Conservation (phyloP, 2,329 filamentous ascomycete species). For the Talaromyces sp. region DNA sequence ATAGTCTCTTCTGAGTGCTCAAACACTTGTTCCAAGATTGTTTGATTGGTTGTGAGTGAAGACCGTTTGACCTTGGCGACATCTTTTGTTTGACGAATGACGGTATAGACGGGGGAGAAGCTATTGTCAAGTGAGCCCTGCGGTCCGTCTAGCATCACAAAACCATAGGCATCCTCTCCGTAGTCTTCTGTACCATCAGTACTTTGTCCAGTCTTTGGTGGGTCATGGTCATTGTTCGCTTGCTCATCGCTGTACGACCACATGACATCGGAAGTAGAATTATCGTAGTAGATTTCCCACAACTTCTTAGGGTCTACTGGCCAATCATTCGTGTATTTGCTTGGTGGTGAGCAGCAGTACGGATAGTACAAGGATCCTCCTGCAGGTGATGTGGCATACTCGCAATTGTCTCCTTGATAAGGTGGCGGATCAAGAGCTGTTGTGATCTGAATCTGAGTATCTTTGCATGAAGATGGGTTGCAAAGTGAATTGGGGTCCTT, state of each 20-base stretch:
- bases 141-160: slow-evolving; percentile 26
- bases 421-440: slow-evolving; percentile 8
- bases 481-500: neutral
- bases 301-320: slow-evolving; percentile 22
- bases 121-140: slow-evolving; percentile 21
- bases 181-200: slow-evolving; percentile 9
- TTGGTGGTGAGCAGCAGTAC: neutral
- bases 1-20: slow-evolving; percentile 21
- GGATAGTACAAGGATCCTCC: neutral
- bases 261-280: slow-evolving; percentile 13
- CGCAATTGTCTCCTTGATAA: neutral
- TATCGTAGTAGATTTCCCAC: slow-evolving; percentile 16
- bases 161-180: slow-evolving; percentile 25
- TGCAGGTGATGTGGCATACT: neutral
- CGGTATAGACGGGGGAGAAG: slow-evolving; percentile 18
- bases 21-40: slow-evolving; percentile 20
- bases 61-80: slow-evolving; percentile 14
- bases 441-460: neutral
- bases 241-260: slow-evolving; percentile 17
- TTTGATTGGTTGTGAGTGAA: slow-evolving; percentile 21
- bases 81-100: slow-evolving; percentile 12
- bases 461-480: neutral
- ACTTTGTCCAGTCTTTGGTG: neutral
- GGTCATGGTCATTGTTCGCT: slow-evolving; percentile 18
- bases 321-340: slow-evolving; percentile 16